These are phyloP conservation scores for Fusarium devonianum DNA, from an alignment of 2,329 filamentous ascomycete genomes.

Conservation along the genomic window DNA sequence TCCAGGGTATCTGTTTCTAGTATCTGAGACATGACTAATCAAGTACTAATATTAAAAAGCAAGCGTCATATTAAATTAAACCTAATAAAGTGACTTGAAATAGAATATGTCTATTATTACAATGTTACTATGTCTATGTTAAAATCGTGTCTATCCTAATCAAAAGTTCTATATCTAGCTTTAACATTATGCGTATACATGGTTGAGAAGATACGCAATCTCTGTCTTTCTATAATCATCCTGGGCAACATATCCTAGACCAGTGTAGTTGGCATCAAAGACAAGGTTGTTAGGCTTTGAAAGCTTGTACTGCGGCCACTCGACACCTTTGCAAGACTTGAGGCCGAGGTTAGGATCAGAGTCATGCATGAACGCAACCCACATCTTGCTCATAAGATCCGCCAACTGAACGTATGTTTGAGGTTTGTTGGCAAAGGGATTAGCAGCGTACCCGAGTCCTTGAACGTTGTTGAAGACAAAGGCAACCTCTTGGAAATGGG, in stretches of 20 bases:
- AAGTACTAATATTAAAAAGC: no score
- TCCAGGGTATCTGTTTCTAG: no score
- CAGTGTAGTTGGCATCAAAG: constrained; percentile 57
- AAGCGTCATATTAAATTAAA: no score
- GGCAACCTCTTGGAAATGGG: constrained; percentile 40
- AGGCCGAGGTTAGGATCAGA: constrained; percentile 47
- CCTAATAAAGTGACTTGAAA: no score
- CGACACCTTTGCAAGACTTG: constrained; percentile 19
- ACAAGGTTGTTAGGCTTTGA: constrained; percentile 54
- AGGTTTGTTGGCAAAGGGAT: constrained; percentile 52
- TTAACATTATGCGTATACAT: no score
- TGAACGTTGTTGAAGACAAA: constrained; percentile 51
- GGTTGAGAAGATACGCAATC: constrained; percentile 48
- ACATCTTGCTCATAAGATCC: constrained; percentile 58
- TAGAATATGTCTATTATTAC: no score
- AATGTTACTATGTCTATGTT: no score
- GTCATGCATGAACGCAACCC: constrained; percentile 53
- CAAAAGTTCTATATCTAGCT: no score
- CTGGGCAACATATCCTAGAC: constrained; percentile 48
- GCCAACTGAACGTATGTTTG: constrained; percentile 49
- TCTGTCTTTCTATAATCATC: constrained; percentile 55
- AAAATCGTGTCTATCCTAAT: no score
- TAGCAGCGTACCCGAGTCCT: constrained; percentile 50
- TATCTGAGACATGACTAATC: no score
- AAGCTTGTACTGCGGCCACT: constrained; percentile 55